phyloP scores from a whole-genome alignment of 1,139 yeast genomes.

The Lodderomyces orthopsilosis region DNA sequence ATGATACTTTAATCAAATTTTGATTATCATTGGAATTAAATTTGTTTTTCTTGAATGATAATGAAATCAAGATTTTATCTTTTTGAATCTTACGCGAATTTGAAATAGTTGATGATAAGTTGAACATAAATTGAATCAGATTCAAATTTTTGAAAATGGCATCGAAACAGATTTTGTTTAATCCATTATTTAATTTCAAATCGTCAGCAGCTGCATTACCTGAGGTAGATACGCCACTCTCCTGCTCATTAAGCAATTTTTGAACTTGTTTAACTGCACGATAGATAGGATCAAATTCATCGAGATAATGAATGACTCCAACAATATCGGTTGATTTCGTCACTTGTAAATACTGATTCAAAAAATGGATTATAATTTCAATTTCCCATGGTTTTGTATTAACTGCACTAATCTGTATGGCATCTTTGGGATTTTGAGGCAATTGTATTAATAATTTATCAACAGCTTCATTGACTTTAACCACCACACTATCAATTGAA shows the following conservation, averaged over 20 bases:
- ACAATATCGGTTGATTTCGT: slow-evolving; percentile 19
- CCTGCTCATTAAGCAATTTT: not conserved
- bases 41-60: slow-evolving; percentile 33
- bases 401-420: slow-evolving; percentile 15
- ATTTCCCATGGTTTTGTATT: slow-evolving; percentile 7
- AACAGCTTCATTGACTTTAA: slow-evolving; percentile 26
- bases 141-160: slow-evolving; percentile 32
- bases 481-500: slow-evolving; percentile 28
- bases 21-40: slow-evolving; percentile 20
- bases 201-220: slow-evolving; percentile 2
- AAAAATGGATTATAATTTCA: slow-evolving; percentile 12
- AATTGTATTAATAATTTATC: slow-evolving; percentile 24
- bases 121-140: slow-evolving; percentile 32
- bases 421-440: slow-evolving; percentile 20
- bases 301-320: slow-evolving; percentile 33
- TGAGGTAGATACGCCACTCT: slow-evolving; percentile 12
- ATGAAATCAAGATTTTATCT: slow-evolving; percentile 33
- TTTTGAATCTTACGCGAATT: slow-evolving; percentile 34
- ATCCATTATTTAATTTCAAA: slow-evolving; percentile 29
- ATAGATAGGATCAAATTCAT: slow-evolving; percentile 31
- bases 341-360: slow-evolving; percentile 14
- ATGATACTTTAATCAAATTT: slow-evolving; percentile 29
- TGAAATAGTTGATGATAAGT: slow-evolving; percentile 28
- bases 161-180: slow-evolving; percentile 33
- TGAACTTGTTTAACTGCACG: slow-evolving; percentile 17